Evolutionary conservation across 495 filamentous ascomycete genomes (phyloP).

Genomic region (Rhypophila decipiens): DNA sequence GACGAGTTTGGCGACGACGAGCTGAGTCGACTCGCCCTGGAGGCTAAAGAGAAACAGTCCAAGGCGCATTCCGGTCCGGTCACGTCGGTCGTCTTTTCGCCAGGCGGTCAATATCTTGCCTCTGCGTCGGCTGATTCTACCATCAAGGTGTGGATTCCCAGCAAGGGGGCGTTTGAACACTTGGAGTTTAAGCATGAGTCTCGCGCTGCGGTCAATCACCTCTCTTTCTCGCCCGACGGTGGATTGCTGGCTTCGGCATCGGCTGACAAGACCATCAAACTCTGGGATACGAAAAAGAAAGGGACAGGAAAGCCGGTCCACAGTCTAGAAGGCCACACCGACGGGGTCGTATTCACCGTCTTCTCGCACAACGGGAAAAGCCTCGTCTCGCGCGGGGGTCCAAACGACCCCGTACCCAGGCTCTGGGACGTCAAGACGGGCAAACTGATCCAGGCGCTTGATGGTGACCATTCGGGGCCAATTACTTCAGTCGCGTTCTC

Average conservation of each 20-base stretch:
- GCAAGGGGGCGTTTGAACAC: conserved; percentile 5
- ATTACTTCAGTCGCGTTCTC: too few species aligned
- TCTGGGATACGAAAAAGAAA: conserved; percentile 1
- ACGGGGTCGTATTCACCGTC: background rate
- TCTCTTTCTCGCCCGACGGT: conserved; percentile 33
- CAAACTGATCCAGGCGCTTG: too few species aligned
- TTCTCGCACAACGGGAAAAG: conserved; percentile 3
- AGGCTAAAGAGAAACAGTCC: background rate
- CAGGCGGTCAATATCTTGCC: conserved; percentile 13
- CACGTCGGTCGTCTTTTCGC: background rate
- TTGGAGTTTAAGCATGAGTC: too few species aligned
- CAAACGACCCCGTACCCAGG: too few species aligned
- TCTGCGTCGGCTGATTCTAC: conserved; percentile 26
- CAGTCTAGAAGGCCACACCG: conserved; percentile 1
- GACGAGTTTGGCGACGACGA: background rate
- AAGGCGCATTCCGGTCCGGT: background rate
- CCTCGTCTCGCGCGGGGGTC: too few species aligned
- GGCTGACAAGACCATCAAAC: background rate
- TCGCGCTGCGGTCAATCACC: conserved; percentile 16
- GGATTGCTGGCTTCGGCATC: conserved; percentile 5
- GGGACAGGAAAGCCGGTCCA: background rate
- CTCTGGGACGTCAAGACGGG: too few species aligned
- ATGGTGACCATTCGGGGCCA: too few species aligned
- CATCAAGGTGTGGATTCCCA: conserved; percentile 28
- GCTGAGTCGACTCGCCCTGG: background rate